These are phyloP conservation scores for Pestalotiopsis sp. DNA, from an alignment of 2,329 filamentous ascomycete genomes.

Conservation along the genomic window DNA sequence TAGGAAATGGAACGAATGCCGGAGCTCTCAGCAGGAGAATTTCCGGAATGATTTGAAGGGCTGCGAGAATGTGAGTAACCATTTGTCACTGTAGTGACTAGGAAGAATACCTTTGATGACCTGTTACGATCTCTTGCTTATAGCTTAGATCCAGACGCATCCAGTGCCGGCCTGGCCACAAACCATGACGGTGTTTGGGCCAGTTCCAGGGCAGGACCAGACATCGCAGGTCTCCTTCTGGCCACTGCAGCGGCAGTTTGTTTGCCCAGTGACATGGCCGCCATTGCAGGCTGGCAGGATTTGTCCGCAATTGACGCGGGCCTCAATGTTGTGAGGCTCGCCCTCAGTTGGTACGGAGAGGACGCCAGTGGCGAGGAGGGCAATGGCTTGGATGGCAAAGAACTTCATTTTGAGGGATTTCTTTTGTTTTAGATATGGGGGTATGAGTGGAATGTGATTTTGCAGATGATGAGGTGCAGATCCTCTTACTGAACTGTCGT, in stretches of 20 bases:
- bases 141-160: too few relatives aligned
- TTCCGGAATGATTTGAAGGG: neutral
- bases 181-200: conserved; percentile 12
- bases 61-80: neutral
- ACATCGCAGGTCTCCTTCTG: conserved; percentile 23
- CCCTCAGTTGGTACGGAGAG: neutral
- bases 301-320: neutral
- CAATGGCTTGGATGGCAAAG: neutral
- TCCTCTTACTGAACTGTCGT: too few relatives aligned
- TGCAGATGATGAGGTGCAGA: too few relatives aligned
- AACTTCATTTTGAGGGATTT: neutral
- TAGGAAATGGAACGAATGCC: neutral
- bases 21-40: neutral
- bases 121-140: too few relatives aligned
- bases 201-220: conserved; percentile 21
- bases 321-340: neutral
- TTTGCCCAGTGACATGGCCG: conserved; percentile 21
- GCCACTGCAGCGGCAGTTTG: conserved; percentile 26
- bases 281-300: neutral
- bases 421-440: neutral
- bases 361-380: neutral
- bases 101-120: too few relatives aligned
- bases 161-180: too few relatives aligned
- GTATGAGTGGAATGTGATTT: too few relatives aligned
- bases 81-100: too few relatives aligned